A percentile compares a stretch with the other conserved stretches of the same genome.
phyloP scores from a whole-genome alignment of 345 rosid species.

The Orychophragmus violaceus region DNA sequence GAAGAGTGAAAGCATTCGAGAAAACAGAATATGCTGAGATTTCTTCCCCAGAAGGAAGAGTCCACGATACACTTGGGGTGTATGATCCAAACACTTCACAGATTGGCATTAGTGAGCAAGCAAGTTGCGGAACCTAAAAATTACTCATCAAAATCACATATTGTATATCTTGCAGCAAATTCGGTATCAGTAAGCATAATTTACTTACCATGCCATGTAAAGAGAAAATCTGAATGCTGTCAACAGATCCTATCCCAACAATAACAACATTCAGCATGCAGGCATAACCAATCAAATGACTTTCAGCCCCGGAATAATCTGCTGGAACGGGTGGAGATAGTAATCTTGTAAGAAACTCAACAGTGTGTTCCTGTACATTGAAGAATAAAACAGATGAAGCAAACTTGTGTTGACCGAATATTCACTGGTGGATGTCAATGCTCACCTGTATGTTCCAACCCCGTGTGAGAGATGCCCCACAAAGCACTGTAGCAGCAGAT shows the following conservation, averaged over 20 bases:
- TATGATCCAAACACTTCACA: conserved; percentile 93
- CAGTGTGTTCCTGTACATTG: conserved; percentile 69
- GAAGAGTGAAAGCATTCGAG: conserved; percentile 88
- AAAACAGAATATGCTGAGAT: conserved; percentile 77
- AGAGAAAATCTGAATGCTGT: conserved; percentile 88
- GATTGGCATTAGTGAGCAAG: conserved; percentile 87
- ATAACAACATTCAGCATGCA: conserved; percentile 78
- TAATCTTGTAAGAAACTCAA: conserved; percentile 73
- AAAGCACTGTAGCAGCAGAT: conserved; percentile 84
- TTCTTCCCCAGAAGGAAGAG: conserved; percentile 70
- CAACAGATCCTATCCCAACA: conserved; percentile 80
- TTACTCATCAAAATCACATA: conserved; percentile 7
- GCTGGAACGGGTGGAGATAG: conserved; percentile 73
- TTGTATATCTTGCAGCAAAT: not conserved
- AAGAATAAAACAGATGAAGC: not conserved
- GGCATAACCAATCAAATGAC: conserved; percentile 74
- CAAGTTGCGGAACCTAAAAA: conserved; percentile 80
- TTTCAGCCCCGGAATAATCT: conserved; percentile 48
- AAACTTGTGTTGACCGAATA: not conserved
- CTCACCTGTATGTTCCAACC: conserved; percentile 97
- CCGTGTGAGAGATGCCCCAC: conserved; percentile 88
- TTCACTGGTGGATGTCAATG: not conserved
- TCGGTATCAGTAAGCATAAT: not conserved
- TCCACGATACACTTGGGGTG: conserved; percentile 67
- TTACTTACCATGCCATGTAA: conserved; percentile 82